phyloP scores from a whole-genome alignment of 768 basidiomycete genomes.

The Boletus bicolor region DNA sequence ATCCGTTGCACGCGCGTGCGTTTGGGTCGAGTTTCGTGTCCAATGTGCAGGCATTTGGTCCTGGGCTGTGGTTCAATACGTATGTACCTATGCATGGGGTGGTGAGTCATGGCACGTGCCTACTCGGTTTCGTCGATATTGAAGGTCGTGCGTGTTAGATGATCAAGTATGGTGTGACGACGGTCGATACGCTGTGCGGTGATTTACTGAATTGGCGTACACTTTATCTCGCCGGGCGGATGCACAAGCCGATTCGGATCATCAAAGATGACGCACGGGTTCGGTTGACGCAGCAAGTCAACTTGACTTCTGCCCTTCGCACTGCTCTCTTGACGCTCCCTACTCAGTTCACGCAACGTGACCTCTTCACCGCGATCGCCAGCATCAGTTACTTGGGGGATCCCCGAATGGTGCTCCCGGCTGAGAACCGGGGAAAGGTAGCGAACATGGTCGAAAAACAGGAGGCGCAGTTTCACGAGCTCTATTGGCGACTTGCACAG shows the following conservation, averaged over 20 bases:
- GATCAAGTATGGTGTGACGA: constrained; percentile 97
- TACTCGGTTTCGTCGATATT: not conserved
- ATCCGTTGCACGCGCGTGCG: constrained; percentile 82
- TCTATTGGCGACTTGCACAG: constrained; percentile 78
- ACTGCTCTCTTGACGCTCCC: constrained; percentile 88
- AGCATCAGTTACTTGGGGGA: constrained; percentile 86
- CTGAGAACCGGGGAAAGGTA: constrained; percentile 94
- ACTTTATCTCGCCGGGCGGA: constrained; percentile 90
- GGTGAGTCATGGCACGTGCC: constrained; percentile 47
- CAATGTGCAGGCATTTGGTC: constrained; percentile 66
- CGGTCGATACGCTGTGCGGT: constrained; percentile 81
- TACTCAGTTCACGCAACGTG: constrained; percentile 71
- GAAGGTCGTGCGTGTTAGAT: constrained; percentile 43
- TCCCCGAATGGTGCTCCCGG: constrained; percentile 90
- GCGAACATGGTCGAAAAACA: constrained; percentile 87
- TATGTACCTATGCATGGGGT: constrained; percentile 81
- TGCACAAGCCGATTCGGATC: constrained; percentile 96
- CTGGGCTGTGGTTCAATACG: constrained; percentile 96
- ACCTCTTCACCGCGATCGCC: constrained; percentile 84
- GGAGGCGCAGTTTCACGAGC: constrained; percentile 75
- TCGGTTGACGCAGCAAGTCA: constrained; percentile 88
- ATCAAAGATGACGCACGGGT: constrained; percentile 92
- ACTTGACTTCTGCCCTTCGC: constrained; percentile 85
- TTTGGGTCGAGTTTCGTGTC: constrained; percentile 84
- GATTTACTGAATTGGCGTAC: constrained; percentile 93